Base-by-base conservation (phyloP, 2,329 filamentous ascomycete genomes). In the Fusarium pseudocircinatum region DNA sequence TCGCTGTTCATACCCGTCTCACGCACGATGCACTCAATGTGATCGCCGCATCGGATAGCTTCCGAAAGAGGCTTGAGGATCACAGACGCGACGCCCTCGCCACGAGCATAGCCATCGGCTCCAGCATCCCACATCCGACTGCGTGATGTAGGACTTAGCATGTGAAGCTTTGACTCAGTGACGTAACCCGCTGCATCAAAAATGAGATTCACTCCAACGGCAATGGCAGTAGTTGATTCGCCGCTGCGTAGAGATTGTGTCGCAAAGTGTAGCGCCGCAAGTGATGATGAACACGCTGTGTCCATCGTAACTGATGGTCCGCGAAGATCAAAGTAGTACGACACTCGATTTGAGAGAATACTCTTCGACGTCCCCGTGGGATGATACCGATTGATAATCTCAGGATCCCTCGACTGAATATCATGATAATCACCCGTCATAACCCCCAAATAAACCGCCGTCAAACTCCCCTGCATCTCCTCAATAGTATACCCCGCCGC, bases 31-130 rank as follows among this genome's bases (percentile, higher is more conserved):
- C 63, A 61, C 20, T 65, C 47, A 14, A 88, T 85, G 2, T 85
- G 82, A 74, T 91, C 88, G 22, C 86, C 86, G 62, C 88, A 88
- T 37, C 77, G 40, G 12, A 72, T 43, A 7, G 69, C 69, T 22
- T 64, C 49, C 1, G 49, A 61, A 0, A 72, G 18, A 28, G 67
- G 52, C 62, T 72, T 72, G 14, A 72, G 57, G 5, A 72, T 49
- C 6, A 70, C 46, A 7, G 67, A 58, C 11, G 69, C 66, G 12
- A 56, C 44, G 4, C 69, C 69, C 20, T 72, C 69, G 2, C 69
- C 69, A 4, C 68, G 60, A 24, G 68, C 68, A 16, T 68, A 70
- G 2, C 68, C 68, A 34, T 65, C 59, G 1, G 68, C 68, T 2
- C 46, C 49, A 20, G 52, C 58, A 40, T 70, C 68, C 68, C 68